A percentile compares a stretch with the other conserved stretches of the same genome.
These are phyloP conservation scores for Avena sativa DNA, from an alignment of 176 grass and related monocot species.

Conservation along the genomic window DNA sequence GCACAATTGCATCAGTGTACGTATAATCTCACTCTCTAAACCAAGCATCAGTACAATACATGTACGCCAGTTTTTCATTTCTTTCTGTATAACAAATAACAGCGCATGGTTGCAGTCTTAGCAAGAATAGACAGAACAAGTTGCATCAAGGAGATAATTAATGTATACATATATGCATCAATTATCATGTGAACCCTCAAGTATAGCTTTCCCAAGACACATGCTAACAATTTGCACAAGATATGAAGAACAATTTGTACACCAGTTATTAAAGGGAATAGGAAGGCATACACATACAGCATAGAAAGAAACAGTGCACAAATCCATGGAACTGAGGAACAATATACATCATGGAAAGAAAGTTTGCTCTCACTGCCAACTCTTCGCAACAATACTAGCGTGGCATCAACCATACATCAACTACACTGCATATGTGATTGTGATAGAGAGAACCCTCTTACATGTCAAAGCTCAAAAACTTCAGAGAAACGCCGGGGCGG, in stretches of 20 bases:
- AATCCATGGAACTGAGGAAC: background rate
- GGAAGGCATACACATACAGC: background rate
- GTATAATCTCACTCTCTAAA: background rate
- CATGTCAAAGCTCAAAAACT: background rate
- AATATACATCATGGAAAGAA: background rate
- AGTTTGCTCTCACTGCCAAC: background rate
- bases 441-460: background rate
- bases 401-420: background rate
- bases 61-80: background rate
- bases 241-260: background rate
- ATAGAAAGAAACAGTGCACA: background rate
- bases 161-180: background rate
- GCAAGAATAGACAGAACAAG: background rate
- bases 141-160: background rate
- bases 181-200: background rate
- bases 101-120: background rate
- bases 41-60: background rate
- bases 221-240: background rate
- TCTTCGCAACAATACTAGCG: background rate
- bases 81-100: background rate
- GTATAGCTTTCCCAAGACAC: background rate
- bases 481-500: background rate
- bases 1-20: background rate
- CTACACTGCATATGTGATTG: background rate
- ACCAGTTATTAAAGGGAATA: too few relatives aligned